phyloP scores from a whole-genome alignment of 2,329 filamentous ascomycete species.

The Nemania bipapillata region DNA sequence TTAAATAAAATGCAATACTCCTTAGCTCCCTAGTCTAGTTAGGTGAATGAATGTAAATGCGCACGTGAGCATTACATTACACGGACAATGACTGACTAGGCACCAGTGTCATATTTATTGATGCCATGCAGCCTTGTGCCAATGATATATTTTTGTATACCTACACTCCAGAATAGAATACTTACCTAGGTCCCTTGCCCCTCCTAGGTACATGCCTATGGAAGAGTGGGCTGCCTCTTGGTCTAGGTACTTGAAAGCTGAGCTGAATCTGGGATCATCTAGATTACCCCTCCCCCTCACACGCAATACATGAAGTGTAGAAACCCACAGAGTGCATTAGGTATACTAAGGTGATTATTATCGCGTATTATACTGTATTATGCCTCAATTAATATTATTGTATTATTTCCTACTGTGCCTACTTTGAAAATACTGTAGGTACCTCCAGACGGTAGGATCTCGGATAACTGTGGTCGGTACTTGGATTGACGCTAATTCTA shows the following conservation, averaged over 20 bases:
- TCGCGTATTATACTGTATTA: not conserved
- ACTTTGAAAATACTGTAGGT: too few species aligned
- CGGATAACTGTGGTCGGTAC: too few species aligned
- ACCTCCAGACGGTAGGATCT: too few species aligned
- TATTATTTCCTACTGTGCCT: not conserved
- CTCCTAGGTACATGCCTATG: not conserved
- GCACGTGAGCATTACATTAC: not conserved
- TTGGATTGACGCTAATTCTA: too few species aligned
- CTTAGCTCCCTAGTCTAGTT: too few species aligned
- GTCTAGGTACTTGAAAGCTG: not conserved
- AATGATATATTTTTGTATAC: not conserved
- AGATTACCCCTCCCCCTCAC: conserved; percentile 13
- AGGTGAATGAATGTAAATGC: not conserved
- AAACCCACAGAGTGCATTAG: not conserved
- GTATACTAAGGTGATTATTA: not conserved
- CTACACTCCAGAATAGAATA: not conserved
- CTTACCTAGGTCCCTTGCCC: not conserved
- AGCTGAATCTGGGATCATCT: conserved; percentile 7
- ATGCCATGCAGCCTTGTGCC: not conserved
- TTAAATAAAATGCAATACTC: not conserved
- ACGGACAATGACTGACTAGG: not conserved
- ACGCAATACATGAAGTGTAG: not conserved
- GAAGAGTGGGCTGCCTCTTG: not conserved
- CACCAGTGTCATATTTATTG: not conserved
- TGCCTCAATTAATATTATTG: not conserved